Percentiles rank a stretch among this genome's conserved stretches.
Conservation (phyloP, 2,329 filamentous ascomycete species). For the Trichoderma arundinaceum region DNA sequence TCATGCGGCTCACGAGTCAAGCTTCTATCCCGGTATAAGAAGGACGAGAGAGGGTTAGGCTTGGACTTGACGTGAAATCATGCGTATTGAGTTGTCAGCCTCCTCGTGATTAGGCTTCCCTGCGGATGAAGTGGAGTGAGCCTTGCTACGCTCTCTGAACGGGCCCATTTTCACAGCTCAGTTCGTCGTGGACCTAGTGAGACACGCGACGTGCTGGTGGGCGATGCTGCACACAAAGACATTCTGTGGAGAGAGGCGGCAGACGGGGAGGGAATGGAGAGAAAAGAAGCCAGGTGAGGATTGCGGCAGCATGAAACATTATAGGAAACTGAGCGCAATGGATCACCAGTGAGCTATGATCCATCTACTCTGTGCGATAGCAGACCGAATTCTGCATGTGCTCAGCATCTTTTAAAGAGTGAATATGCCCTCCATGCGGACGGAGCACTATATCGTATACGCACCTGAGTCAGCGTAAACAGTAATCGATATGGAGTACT, state of each 20-base stretch:
- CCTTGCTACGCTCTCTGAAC: background rate
- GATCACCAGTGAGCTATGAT: background rate
- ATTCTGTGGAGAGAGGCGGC: background rate
- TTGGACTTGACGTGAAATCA: background rate
- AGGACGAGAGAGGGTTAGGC: background rate
- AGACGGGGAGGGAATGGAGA: background rate
- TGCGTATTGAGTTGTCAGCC: background rate
- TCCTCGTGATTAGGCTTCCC: background rate
- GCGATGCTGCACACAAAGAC: slow-evolving; percentile 11
- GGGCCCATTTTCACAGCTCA: background rate
- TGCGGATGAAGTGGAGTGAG: background rate
- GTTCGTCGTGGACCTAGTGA: background rate
- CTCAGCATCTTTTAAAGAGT: background rate
- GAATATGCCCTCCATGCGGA: no score
- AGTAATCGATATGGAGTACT: no score
- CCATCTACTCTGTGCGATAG: background rate
- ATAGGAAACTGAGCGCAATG: background rate
- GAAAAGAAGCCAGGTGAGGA: slow-evolving; percentile 6
- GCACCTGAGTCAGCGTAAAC: background rate
- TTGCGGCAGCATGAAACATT: background rate
- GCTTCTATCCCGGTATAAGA: background rate
- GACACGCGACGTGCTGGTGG: slow-evolving; percentile 2
- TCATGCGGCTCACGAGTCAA: background rate
- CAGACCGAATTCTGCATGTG: background rate
- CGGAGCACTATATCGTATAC: background rate